Evolutionary conservation across 345 rosid genomes (phyloP).

Genomic region (Gynandropsis gynandra): DNA sequence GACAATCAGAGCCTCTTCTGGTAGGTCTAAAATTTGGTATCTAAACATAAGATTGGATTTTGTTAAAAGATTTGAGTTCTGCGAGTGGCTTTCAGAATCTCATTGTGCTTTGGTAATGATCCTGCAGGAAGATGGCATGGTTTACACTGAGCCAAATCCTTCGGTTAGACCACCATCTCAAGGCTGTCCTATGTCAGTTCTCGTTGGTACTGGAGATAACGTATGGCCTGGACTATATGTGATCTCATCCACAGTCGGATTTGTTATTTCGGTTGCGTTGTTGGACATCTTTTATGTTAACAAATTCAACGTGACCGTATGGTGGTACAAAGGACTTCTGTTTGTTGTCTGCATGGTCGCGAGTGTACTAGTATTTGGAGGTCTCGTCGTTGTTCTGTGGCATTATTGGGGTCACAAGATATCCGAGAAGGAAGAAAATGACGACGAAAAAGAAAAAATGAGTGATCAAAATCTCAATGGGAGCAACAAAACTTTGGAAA

Average conservation of each 20-base stretch:
- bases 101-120: slow-evolving; percentile 7
- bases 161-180: slow-evolving; percentile 28
- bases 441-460: slow-evolving; percentile 11
- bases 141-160: slow-evolving; percentile 21
- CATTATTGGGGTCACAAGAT: not conserved
- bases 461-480: slow-evolving; percentile 4
- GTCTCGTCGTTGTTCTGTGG: slow-evolving; percentile 28
- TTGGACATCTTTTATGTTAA: slow-evolving; percentile 50
- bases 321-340: slow-evolving; percentile 90
- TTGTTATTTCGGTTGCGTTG: slow-evolving; percentile 35
- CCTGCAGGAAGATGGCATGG: slow-evolving; percentile 70
- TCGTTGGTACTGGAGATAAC: slow-evolving; percentile 73
- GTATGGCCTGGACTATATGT: slow-evolving; percentile 72
- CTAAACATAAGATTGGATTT: not conserved
- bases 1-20: slow-evolving; percentile 62
- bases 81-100: not conserved
- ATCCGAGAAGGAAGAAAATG: slow-evolving; percentile 17
- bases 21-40: too few species aligned
- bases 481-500: slow-evolving; percentile 15
- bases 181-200: slow-evolving; percentile 51
- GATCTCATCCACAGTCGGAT: slow-evolving; percentile 48
- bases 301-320: slow-evolving; percentile 38
- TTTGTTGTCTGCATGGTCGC: slow-evolving; percentile 58
- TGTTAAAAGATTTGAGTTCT: not conserved
- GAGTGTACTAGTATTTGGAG: slow-evolving; percentile 60